phyloP scores from a whole-genome alignment of 2,329 filamentous ascomycete species.

The Chaetothyriales sp. region DNA sequence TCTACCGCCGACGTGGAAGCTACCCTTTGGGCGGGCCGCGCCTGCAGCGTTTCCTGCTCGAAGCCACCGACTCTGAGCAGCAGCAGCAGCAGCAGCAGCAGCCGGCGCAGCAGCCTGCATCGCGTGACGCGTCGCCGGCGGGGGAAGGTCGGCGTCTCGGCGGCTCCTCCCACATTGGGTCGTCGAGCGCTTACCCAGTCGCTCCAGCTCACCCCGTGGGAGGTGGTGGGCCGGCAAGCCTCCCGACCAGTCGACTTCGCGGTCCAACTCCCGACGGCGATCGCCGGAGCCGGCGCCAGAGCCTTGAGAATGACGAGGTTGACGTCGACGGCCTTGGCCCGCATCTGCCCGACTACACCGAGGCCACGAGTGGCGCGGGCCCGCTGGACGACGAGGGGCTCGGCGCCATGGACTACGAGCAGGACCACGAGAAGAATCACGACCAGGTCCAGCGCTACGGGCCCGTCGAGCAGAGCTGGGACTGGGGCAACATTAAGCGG shows the following conservation, averaged over 20 bases:
- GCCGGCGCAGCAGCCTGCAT: constrained; percentile 36
- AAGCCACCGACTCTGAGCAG: constrained; percentile 42
- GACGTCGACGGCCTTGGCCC: not conserved
- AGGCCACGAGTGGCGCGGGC: not conserved
- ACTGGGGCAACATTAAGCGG: constrained; percentile 24
- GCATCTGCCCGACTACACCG: not conserved
- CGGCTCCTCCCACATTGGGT: constrained; percentile 78
- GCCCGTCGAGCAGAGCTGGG: not conserved
- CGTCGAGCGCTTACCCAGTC: constrained; percentile 69
- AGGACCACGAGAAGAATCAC: no score
- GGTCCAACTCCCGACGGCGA: constrained; percentile 14
- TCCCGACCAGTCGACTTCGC: constrained; percentile 23
- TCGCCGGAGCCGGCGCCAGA: constrained; percentile 7
- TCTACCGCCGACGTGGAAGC: constrained; percentile 77
- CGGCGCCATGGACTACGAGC: not conserved
- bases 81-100: no score
- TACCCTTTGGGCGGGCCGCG: constrained; percentile 64
- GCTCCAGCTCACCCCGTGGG: constrained; percentile 57
- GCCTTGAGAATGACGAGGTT: constrained; percentile 13
- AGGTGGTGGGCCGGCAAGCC: constrained; percentile 44
- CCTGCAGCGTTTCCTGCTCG: constrained; percentile 53
- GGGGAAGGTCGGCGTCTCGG: constrained; percentile 81
- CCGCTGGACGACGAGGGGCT: not conserved
- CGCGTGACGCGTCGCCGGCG: constrained; percentile 39
- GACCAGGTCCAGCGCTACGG: not conserved